These are phyloP conservation scores for Daedaleopsis sinensis DNA, from an alignment of 768 basidiomycete species.

Conservation along the genomic window DNA sequence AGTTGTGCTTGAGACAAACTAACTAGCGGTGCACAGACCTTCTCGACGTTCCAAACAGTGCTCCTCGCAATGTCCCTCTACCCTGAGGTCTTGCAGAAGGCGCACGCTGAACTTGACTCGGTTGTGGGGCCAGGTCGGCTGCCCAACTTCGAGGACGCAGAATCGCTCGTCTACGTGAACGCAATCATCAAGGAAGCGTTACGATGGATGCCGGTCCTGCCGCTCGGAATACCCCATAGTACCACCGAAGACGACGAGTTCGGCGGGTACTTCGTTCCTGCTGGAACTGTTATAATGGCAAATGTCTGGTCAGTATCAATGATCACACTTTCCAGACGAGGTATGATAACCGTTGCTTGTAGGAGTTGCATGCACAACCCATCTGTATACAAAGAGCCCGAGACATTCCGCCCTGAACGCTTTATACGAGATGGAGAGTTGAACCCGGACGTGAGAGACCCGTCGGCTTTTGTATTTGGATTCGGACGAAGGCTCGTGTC, in stretches of 20 bases:
- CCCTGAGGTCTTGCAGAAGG: conserved; percentile 23
- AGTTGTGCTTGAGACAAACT: neutral
- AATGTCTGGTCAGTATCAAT: conserved; percentile 20
- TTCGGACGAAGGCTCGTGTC: conserved; percentile 10
- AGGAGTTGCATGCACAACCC: too few relatives aligned
- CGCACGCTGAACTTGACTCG: conserved; percentile 27
- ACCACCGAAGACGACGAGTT: conserved; percentile 33
- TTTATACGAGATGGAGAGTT: neutral
- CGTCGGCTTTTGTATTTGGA: conserved; percentile 7
- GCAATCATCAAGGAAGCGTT: conserved; percentile 28
- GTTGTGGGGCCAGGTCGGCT: conserved; percentile 24
- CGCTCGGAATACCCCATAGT: conserved; percentile 32
- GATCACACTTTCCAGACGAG: too few relatives aligned
- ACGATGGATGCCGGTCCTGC: conserved; percentile 23
- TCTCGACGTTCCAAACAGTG: too few relatives aligned
- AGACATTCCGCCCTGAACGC: conserved; percentile 25
- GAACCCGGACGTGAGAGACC: conserved; percentile 16
- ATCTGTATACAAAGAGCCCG: conserved; percentile 18
- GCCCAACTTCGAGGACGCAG: conserved; percentile 21
- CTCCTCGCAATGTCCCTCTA: conserved; percentile 20
- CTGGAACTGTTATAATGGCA: conserved; percentile 25
- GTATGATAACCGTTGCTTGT: too few relatives aligned
- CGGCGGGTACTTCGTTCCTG: conserved; percentile 35
- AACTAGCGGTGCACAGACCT: neutral
- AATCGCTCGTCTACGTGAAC: conserved; percentile 21